phyloP scores from a whole-genome alignment of 2,329 filamentous ascomycete genomes.

The Verticillium zaregamsianum region DNA sequence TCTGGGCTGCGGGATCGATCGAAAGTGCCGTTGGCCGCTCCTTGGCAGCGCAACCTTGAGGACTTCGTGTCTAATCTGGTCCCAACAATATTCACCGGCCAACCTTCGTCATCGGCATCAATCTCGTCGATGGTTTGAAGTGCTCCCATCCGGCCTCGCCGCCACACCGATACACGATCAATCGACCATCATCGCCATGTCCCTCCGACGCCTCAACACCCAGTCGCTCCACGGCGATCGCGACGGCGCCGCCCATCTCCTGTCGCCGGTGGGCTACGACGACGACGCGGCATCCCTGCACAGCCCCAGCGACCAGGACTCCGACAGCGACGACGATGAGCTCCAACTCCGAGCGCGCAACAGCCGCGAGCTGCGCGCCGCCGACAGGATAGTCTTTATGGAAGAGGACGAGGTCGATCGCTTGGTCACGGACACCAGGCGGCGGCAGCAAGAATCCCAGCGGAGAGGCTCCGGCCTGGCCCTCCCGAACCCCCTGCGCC shows the following conservation, averaged over 20 bases:
- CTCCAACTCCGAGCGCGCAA: conserved; percentile 61
- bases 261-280: conserved; percentile 62
- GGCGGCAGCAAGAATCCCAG: conserved; percentile 44
- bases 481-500: conserved; percentile 45
- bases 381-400: conserved; percentile 66
- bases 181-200: conserved; percentile 4
- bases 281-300: conserved; percentile 65
- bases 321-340: conserved; percentile 72
- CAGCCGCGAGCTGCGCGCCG: conserved; percentile 64
- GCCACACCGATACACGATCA: not conserved
- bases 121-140: not conserved
- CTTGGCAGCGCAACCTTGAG: not conserved
- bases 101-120: not conserved
- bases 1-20: not conserved
- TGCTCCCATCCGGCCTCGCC: not conserved
- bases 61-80: not conserved
- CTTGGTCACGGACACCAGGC: conserved; percentile 50
- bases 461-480: conserved; percentile 44
- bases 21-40: not conserved
- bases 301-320: conserved; percentile 67
- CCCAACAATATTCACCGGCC: not conserved
- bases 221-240: conserved; percentile 9
- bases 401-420: conserved; percentile 71
- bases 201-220: conserved; percentile 8
- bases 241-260: conserved; percentile 40